These are phyloP conservation scores for Xylona heveae DNA, from an alignment of 495 filamentous ascomycete genomes.

Conservation along the genomic window DNA sequence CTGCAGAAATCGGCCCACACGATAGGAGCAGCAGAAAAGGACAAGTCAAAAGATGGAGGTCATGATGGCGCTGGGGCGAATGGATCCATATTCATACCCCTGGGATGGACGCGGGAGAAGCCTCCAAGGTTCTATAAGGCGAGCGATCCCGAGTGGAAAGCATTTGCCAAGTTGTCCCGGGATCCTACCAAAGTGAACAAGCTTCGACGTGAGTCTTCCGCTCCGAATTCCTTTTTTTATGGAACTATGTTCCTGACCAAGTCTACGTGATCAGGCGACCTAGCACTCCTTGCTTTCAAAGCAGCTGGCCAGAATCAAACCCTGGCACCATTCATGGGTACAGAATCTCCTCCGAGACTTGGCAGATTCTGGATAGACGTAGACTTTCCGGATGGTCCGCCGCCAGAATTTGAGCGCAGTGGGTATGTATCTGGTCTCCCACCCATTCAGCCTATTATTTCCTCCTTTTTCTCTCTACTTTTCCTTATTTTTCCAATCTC, in stretches of 20 bases:
- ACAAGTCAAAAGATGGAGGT: too few relatives aligned
- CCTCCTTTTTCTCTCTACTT: too few relatives aligned
- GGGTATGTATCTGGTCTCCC: too few relatives aligned
- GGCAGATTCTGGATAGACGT: constrained; percentile 36
- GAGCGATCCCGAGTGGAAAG: constrained; percentile 49
- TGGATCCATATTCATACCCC: constrained; percentile 53
- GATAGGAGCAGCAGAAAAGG: too few relatives aligned
- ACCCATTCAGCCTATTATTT: too few relatives aligned
- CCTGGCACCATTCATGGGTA: too few relatives aligned
- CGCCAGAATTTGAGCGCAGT: constrained; percentile 33
- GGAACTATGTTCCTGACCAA: constrained; percentile 13
- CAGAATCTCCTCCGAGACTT: too few relatives aligned
- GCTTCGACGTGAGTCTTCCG: constrained; percentile 26
- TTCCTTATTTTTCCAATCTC: too few relatives aligned
- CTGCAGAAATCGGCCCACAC: too few relatives aligned
- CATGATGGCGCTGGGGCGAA: too few relatives aligned
- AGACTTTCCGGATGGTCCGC: constrained; percentile 33
- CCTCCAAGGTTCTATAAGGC: constrained; percentile 31
- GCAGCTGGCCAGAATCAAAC: too few relatives aligned
- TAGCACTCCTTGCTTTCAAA: too few relatives aligned
- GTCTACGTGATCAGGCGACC: constrained; percentile 15
- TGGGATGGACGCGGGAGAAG: constrained; percentile 29
- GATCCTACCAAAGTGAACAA: constrained; percentile 23
- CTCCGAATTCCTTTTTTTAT: constrained; percentile 11
- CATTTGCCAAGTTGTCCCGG: constrained; percentile 34